These are phyloP conservation scores for Graphiopsis chlorocephala DNA, from an alignment of 2,329 filamentous ascomycete species.

Conservation along the genomic window DNA sequence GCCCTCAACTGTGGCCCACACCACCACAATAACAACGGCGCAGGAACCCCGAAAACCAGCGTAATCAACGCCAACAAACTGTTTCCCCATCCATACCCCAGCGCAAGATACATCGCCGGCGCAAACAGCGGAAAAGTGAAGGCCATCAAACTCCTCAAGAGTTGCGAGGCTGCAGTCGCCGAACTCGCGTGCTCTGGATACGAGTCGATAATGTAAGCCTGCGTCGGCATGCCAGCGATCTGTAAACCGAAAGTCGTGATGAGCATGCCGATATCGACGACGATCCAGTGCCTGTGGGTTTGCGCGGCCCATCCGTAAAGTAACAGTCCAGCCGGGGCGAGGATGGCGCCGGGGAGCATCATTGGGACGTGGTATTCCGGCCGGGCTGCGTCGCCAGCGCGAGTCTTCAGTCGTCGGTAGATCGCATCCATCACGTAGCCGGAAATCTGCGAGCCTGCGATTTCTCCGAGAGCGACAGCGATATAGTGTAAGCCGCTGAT, in stretches of 20 bases:
- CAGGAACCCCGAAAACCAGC: constrained; percentile 50
- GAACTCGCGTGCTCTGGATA: constrained; percentile 48
- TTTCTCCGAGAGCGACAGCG: constrained; percentile 60
- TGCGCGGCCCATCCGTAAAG: constrained; percentile 60
- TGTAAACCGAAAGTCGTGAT: constrained; percentile 56
- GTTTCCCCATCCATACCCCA: constrained; percentile 53
- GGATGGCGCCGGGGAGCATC: constrained; percentile 53
- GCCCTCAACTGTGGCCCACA: constrained; percentile 37
- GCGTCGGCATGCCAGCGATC: constrained; percentile 56
- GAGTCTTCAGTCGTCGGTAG: constrained; percentile 36
- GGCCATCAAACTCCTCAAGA: constrained; percentile 55
- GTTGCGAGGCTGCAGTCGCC: constrained; percentile 54
- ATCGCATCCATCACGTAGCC: constrained; percentile 37
- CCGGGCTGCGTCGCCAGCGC: constrained; percentile 37
- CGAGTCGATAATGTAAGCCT: constrained; percentile 61
- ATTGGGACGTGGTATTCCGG: constrained; percentile 48
- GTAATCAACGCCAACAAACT: constrained; percentile 56
- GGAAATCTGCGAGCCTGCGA: constrained; percentile 47
- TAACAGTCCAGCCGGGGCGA: constrained; percentile 56
- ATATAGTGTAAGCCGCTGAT: constrained; percentile 39
- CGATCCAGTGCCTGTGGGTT: constrained; percentile 54
- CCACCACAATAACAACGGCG: constrained; percentile 46
- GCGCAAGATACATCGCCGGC: constrained; percentile 45
- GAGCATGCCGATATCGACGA: constrained; percentile 58
- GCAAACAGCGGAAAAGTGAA: constrained; percentile 63